Percentiles rank a stretch among this genome's conserved stretches.
These are phyloP conservation scores for Terfezia claveryi DNA, from an alignment of 495 filamentous ascomycete species.

Conservation along the genomic window DNA sequence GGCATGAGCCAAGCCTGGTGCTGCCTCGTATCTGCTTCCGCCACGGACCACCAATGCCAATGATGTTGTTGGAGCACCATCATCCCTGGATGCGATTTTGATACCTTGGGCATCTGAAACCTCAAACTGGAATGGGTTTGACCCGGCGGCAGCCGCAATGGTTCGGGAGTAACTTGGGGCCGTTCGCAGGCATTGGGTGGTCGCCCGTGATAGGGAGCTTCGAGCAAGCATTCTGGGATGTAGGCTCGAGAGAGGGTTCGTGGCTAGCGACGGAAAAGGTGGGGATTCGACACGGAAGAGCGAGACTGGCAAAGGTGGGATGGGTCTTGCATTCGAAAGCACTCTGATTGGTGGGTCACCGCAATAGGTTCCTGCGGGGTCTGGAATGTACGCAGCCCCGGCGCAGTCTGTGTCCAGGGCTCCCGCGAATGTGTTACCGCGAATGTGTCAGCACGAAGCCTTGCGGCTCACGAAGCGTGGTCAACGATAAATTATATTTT, in stretches of 20 bases:
- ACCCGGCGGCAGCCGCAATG: slow-evolving; percentile 57
- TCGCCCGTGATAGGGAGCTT: slow-evolving; percentile 9
- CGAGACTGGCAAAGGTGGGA: neutral
- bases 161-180: slow-evolving; percentile 35
- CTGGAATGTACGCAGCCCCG: neutral
- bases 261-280: neutral
- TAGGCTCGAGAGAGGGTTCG: neutral
- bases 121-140: slow-evolving; percentile 61
- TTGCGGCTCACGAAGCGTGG: too few species aligned
- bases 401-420: neutral
- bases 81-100: slow-evolving; percentile 76
- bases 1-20: slow-evolving; percentile 72
- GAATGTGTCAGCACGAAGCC: too few species aligned
- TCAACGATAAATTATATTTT: too few species aligned
- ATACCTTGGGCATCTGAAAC: slow-evolving; percentile 63
- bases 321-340: neutral
- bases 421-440: too few species aligned
- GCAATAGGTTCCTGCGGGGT: neutral
- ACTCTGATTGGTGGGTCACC: neutral
- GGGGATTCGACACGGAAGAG: slow-evolving; percentile 9
- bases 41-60: slow-evolving; percentile 81
- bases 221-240: slow-evolving; percentile 23
- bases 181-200: slow-evolving; percentile 34
- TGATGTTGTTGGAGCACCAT: slow-evolving; percentile 66
- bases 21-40: slow-evolving; percentile 71